Conservation (phyloP, 202 grass and related monocot species). For the Carex arenaria region DNA sequence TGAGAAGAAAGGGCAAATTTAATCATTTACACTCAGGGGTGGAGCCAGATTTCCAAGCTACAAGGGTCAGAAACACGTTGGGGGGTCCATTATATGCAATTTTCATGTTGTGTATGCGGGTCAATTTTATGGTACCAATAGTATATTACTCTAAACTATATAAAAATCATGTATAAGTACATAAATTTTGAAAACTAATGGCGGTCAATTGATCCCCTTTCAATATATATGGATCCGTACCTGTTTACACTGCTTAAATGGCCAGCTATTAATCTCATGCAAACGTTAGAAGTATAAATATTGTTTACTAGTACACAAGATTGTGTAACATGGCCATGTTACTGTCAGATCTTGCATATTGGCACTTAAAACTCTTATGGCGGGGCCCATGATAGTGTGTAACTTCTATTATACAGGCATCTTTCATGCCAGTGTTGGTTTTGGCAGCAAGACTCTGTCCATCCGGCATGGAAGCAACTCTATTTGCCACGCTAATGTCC, state of each 20-base stretch:
- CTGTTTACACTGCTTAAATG: not conserved
- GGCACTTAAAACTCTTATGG: not conserved
- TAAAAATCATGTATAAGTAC: too few relatives aligned
- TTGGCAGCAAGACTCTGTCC: slow-evolving; percentile 84
- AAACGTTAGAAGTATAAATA: not conserved
- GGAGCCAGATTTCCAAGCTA: too few relatives aligned
- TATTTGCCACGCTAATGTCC: slow-evolving; percentile 95
- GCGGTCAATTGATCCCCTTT: too few relatives aligned
- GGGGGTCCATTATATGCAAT: too few relatives aligned
- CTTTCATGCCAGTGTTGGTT: slow-evolving; percentile 94
- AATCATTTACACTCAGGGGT: not conserved
- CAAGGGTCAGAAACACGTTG: too few relatives aligned
- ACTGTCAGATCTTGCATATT: not conserved
- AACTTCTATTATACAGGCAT: slow-evolving; percentile 48
- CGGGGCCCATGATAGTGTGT: not conserved
- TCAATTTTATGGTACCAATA: too few relatives aligned
- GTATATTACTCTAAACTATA: too few relatives aligned
- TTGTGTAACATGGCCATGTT: not conserved
- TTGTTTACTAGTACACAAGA: not conserved
- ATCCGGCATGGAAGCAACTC: slow-evolving; percentile 71
- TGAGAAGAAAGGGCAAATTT: not conserved
- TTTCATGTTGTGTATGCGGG: too few relatives aligned
- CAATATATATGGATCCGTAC: too few relatives aligned
- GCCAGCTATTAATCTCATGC: not conserved
- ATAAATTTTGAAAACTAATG: too few relatives aligned